Evolutionary conservation across 495 filamentous ascomycete species (phyloP).

Genomic region (Podospora pseudopauciseta): DNA sequence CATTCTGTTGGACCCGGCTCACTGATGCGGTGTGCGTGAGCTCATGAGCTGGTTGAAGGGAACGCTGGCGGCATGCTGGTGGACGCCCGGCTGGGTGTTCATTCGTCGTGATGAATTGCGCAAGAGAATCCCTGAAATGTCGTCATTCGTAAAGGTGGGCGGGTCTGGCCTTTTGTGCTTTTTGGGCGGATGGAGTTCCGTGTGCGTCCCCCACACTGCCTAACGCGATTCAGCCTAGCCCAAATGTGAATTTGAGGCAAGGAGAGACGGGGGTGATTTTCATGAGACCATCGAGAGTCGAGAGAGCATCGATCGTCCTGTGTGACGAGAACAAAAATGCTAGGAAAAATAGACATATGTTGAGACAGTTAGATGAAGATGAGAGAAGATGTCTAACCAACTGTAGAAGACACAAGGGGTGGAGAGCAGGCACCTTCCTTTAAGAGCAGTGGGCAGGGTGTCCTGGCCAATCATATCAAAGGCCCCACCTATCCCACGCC

Average conservation of each 20-base stretch:
- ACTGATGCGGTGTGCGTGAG: neutral
- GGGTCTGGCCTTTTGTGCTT: slow-evolving; percentile 14
- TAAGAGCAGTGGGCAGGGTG: neutral
- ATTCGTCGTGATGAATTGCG: slow-evolving; percentile 20
- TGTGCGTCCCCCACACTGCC: slow-evolving; percentile 1
- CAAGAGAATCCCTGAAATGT: slow-evolving; percentile 23
- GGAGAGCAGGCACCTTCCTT: neutral
- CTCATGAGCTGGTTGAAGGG: slow-evolving; percentile 4
- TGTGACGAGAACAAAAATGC: neutral
- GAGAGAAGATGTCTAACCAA: neutral
- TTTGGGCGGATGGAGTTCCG: slow-evolving; percentile 8
- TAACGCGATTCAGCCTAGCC: slow-evolving; percentile 8
- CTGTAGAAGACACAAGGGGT: no score
- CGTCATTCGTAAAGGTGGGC: slow-evolving; percentile 21
- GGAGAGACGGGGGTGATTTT: neutral
- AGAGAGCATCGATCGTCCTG: no score
- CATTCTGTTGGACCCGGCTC: neutral
- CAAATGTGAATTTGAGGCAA: neutral
- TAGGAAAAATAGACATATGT: neutral
- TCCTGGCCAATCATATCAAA: neutral
- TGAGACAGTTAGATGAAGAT: neutral
- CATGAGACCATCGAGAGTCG: no score
- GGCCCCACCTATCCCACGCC: neutral
- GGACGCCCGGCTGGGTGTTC: slow-evolving; percentile 13
- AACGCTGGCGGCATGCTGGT: neutral